Conservation (phyloP, 2,329 filamentous ascomycete genomes). For the Exophiala alcalophila region DNA sequence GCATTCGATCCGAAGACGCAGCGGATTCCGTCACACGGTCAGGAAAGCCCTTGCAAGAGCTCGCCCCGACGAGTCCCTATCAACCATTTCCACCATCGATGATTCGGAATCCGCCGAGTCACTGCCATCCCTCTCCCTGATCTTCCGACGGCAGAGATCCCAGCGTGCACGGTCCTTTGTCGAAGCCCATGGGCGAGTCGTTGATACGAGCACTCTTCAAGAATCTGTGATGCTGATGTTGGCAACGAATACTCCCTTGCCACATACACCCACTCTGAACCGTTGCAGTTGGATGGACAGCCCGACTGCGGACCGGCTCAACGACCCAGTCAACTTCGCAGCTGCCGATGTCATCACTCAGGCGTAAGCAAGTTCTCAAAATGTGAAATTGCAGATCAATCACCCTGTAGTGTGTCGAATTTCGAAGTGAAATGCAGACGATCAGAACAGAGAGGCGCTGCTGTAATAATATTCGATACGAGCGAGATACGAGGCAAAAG, state of each 20-base stretch:
- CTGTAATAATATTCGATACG: too few species aligned
- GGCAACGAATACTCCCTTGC: slow-evolving; percentile 25
- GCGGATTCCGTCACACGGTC: slow-evolving; percentile 22
- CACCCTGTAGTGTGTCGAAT: too few species aligned
- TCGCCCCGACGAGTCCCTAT: slow-evolving; percentile 7
- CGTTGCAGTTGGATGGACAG: neutral
- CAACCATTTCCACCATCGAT: neutral
- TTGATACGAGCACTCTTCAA: slow-evolving; percentile 23
- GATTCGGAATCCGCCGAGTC: slow-evolving; percentile 1
- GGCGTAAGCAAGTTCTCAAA: neutral
- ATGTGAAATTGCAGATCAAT: too few species aligned
- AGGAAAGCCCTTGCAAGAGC: slow-evolving; percentile 22
- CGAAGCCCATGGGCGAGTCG: slow-evolving; percentile 18
- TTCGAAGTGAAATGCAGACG: too few species aligned
- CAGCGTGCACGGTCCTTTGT: slow-evolving; percentile 15
- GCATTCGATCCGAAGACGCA: slow-evolving; percentile 18
- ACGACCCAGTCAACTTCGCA: neutral
- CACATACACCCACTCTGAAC: slow-evolving; percentile 14
- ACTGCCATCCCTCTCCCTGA: slow-evolving; percentile 8
- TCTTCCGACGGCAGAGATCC: slow-evolving; percentile 18
- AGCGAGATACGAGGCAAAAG: too few species aligned
- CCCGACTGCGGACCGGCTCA: neutral
- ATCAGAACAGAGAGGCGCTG: too few species aligned
- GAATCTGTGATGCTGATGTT: slow-evolving; percentile 26
- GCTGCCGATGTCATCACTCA: slow-evolving; percentile 6